Conservation (phyloP, 2,329 filamentous ascomycete genomes). For the Colletotrichum gigasporum region DNA sequence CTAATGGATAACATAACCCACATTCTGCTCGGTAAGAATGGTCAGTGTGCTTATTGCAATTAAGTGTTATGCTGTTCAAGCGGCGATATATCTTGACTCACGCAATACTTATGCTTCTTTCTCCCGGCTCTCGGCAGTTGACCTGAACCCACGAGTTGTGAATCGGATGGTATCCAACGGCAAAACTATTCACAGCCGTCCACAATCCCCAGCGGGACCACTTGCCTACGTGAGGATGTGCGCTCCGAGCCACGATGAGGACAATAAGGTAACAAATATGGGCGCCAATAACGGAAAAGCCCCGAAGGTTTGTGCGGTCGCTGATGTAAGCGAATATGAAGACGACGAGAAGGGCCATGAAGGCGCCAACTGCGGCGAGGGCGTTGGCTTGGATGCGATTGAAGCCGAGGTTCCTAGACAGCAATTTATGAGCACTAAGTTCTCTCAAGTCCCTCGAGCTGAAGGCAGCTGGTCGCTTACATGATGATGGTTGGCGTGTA, state of each 20-base stretch:
- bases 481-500: slow-evolving; percentile 59
- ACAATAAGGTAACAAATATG: slow-evolving; percentile 54
- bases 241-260: slow-evolving; percentile 49
- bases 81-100: slow-evolving; percentile 35
- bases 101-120: slow-evolving; percentile 60
- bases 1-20: slow-evolving; percentile 60
- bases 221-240: slow-evolving; percentile 53
- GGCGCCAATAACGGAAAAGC: slow-evolving; percentile 52
- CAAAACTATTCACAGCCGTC: slow-evolving; percentile 60
- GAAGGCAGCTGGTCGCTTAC: slow-evolving; percentile 39
- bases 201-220: slow-evolving; percentile 61
- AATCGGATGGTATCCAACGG: slow-evolving; percentile 62
- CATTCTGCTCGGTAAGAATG: slow-evolving; percentile 38
- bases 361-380: slow-evolving; percentile 52
- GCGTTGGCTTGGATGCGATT: slow-evolving; percentile 56
- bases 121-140: slow-evolving; percentile 56
- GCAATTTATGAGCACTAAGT: no score
- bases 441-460: no score
- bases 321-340: slow-evolving; percentile 59
- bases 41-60: no score
- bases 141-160: slow-evolving; percentile 63
- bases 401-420: slow-evolving; percentile 55
- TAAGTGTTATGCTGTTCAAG: background rate
- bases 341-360: slow-evolving; percentile 55
- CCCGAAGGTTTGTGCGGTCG: slow-evolving; percentile 54